phyloP scores from a whole-genome alignment of 2,329 filamentous ascomycete species.

The Calonectria ilicicola region DNA sequence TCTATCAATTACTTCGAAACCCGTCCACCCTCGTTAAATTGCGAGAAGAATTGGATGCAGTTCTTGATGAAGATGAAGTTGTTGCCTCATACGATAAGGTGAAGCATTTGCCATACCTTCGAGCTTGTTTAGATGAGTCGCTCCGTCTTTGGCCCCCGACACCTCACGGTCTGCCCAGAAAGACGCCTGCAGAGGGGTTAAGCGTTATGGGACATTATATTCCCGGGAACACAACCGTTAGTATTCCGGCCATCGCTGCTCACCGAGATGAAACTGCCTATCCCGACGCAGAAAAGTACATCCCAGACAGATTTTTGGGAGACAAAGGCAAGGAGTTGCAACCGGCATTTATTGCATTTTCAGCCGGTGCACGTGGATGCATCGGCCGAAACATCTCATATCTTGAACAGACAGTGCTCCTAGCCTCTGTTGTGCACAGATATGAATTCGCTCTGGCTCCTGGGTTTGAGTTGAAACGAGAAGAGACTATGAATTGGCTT shows the following conservation, averaged over 20 bases:
- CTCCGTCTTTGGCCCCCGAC: not conserved
- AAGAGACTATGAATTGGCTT: not conserved
- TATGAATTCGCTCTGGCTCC: not conserved
- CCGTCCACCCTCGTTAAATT: not conserved
- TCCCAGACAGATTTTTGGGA: not conserved
- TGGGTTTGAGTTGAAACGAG: not conserved
- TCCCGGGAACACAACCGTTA: not conserved
- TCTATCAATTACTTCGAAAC: not conserved
- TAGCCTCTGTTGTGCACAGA: not conserved
- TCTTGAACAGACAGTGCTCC: not conserved
- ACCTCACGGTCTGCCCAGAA: not conserved
- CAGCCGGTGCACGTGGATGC: not conserved
- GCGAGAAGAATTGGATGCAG: not conserved
- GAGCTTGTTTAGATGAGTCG: not conserved
- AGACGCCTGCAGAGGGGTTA: not conserved
- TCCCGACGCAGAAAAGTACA: not conserved
- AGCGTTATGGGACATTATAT: not conserved
- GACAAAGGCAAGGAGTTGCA: not conserved
- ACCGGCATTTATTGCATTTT: not conserved
- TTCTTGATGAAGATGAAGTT: not conserved
- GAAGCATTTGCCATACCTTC: not conserved
- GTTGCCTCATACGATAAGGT: not conserved
- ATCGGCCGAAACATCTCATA: not conserved
- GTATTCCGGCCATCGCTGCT: not conserved
- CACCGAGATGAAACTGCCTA: not conserved